A percentile compares a stretch with the other conserved stretches of the same genome.
phyloP scores from a whole-genome alignment of 2,329 filamentous ascomycete species.

The Apiospora kogelbergensis region DNA sequence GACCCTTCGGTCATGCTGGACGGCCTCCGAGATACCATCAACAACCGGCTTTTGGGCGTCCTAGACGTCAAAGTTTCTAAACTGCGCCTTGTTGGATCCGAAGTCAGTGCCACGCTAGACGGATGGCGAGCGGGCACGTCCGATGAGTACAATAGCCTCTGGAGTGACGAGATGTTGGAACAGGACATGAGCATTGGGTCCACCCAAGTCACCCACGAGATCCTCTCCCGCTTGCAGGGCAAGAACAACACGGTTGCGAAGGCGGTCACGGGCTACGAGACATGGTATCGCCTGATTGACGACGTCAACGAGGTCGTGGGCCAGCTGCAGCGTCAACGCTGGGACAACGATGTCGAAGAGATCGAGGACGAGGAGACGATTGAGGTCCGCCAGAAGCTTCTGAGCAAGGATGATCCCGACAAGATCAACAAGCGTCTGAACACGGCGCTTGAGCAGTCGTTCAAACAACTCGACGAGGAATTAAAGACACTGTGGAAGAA shows the following conservation, averaged over 20 bases:
- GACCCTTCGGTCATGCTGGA: constrained; percentile 69
- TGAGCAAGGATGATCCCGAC: constrained; percentile 72
- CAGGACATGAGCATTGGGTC: constrained; percentile 67
- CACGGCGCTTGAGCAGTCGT: constrained; percentile 54
- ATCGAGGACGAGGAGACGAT: constrained; percentile 73
- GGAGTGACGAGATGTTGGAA: constrained; percentile 65
- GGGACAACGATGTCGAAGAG: constrained; percentile 74
- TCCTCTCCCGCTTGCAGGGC: constrained; percentile 71
- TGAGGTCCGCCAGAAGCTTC: constrained; percentile 62
- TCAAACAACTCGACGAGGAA: constrained; percentile 57
- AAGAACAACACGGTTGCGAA: constrained; percentile 65
- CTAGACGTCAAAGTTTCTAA: constrained; percentile 63
- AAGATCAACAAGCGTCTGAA: constrained; percentile 61
- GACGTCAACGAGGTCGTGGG: constrained; percentile 64
- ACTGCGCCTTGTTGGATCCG: constrained; percentile 63
- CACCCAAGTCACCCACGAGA: constrained; percentile 64
- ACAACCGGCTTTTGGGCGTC: constrained; percentile 63
- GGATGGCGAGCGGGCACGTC: constrained; percentile 58
- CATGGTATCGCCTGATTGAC: constrained; percentile 74
- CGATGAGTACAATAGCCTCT: constrained; percentile 57
- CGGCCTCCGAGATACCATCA: constrained; percentile 67
- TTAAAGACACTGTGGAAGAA: constrained; percentile 51
- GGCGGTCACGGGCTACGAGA: constrained; percentile 63
- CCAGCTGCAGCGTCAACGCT: constrained; percentile 65
- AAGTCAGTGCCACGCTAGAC: constrained; percentile 61